Evolutionary conservation across 2,329 filamentous ascomycete species (phyloP).

Genomic region (Diplocarpon mali): DNA sequence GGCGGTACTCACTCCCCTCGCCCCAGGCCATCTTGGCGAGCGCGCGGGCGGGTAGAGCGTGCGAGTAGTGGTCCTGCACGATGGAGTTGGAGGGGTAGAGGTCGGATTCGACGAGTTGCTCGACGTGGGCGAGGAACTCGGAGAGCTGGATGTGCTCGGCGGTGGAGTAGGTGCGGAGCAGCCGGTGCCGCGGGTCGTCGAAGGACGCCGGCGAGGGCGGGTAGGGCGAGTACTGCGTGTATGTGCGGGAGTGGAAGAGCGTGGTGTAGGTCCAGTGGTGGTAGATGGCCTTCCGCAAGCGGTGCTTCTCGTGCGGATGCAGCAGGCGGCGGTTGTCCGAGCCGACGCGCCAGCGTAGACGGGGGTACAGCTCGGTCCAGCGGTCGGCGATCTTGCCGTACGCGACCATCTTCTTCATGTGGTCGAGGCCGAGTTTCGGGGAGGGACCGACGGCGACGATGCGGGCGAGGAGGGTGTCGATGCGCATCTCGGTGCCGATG

Average conservation of each 20-base stretch:
- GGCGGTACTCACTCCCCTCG: conserved; percentile 18
- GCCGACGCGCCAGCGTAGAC: conserved; percentile 23
- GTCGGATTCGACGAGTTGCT: conserved; percentile 21
- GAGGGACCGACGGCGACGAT: conserved; percentile 15
- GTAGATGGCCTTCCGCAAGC: conserved; percentile 24
- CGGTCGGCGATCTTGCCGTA: conserved; percentile 23
- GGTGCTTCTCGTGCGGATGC: conserved; percentile 18
- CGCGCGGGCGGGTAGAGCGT: conserved; percentile 15
- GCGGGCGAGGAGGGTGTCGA: conserved; percentile 18
- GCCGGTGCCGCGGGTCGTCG: conserved; percentile 22
- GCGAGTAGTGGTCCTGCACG: conserved; percentile 20
- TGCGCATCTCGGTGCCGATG: conserved; percentile 23
- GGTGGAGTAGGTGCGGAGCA: conserved; percentile 21
- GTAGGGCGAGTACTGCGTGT: conserved; percentile 21
- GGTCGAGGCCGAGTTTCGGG: conserved; percentile 20
- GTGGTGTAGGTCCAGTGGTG: conserved; percentile 25
- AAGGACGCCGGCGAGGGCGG: conserved; percentile 14
- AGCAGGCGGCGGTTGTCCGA: conserved; percentile 24
- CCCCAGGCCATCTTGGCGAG: conserved; percentile 25
- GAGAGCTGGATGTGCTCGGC: conserved; percentile 22
- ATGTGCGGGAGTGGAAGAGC: conserved; percentile 25
- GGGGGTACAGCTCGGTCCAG: conserved; percentile 26
- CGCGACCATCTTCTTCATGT: conserved; percentile 24
- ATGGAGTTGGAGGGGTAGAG: conserved; percentile 24
- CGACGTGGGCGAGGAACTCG: conserved; percentile 23